phyloP scores from a whole-genome alignment of 331 rosid species.

The Acacia pycnantha region DNA sequence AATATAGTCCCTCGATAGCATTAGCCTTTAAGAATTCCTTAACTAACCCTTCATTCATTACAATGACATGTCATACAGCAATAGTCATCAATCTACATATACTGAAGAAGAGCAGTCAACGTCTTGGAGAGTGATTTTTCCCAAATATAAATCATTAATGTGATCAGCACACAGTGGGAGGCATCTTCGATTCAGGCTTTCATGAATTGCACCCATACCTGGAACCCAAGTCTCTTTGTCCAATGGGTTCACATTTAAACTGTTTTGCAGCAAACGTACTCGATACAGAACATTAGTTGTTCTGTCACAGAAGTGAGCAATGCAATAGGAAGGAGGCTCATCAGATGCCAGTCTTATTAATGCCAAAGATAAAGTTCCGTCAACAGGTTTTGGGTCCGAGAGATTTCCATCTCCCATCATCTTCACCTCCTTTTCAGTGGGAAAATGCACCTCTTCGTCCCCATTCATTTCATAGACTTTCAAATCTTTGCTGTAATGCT shows the following conservation, averaged over 20 bases:
- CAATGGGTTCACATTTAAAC: conserved; percentile 43
- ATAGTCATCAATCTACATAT: conserved; percentile 42
- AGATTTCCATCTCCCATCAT: conserved; percentile 81
- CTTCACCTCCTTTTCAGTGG: conserved; percentile 76
- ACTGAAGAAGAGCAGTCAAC: conserved; percentile 56
- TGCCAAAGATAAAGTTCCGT: conserved; percentile 60
- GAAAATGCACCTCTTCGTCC: conserved; percentile 64
- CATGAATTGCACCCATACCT: conserved; percentile 69
- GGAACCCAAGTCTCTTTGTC: conserved; percentile 62
- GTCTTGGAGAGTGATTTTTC: conserved; percentile 65
- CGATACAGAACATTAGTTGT: conserved; percentile 58
- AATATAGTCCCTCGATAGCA: no score
- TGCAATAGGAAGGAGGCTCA: conserved; percentile 55
- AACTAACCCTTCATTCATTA: neutral
- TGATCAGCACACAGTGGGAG: conserved; percentile 74
- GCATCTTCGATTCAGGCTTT: conserved; percentile 57
- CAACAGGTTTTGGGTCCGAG: conserved; percentile 75
- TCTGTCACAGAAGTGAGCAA: conserved; percentile 72
- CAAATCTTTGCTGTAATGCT: conserved; percentile 77
- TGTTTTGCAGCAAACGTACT: conserved; percentile 56
- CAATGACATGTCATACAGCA: neutral
- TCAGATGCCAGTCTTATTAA: conserved; percentile 68
- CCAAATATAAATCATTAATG: conserved; percentile 59
- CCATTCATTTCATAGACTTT: conserved; percentile 59
- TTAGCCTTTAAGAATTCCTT: no score